Percentiles rank a stretch among this genome's conserved stretches.
These are phyloP conservation scores for Dendrocalamus sinicus DNA, from an alignment of 176 grass and related monocot species.

Conservation along the genomic window DNA sequence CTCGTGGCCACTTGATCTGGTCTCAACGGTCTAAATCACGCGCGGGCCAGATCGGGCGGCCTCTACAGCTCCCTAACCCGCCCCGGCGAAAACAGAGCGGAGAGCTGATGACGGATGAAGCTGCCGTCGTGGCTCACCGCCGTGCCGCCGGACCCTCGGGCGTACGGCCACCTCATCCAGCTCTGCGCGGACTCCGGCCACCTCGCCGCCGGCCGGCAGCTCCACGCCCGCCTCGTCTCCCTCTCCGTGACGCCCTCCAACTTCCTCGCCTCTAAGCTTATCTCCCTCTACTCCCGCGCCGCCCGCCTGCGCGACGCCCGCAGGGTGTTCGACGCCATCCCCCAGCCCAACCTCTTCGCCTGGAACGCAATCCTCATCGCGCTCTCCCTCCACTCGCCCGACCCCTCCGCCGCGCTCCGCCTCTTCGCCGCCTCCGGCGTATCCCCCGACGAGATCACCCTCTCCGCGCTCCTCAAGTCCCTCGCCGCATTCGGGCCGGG, in stretches of 20 bases:
- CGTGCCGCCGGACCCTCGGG: conserved; percentile 48
- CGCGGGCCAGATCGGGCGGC: background rate
- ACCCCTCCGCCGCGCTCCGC: conserved; percentile 47
- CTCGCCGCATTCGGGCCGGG: conserved; percentile 45
- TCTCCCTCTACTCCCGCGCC: conserved; percentile 68
- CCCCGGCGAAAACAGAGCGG: background rate
- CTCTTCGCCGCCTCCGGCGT: conserved; percentile 57
- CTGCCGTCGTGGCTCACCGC: conserved; percentile 47
- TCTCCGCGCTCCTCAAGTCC: conserved; percentile 71
- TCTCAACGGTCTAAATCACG: background rate
- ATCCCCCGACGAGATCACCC: conserved; percentile 56
- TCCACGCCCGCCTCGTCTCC: conserved; percentile 58
- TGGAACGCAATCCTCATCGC: conserved; percentile 83
- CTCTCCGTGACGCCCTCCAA: conserved; percentile 58
- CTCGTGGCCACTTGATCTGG: background rate
- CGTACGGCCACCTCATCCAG: conserved; percentile 65
- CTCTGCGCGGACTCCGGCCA: conserved; percentile 53
- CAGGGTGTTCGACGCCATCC: conserved; percentile 68
- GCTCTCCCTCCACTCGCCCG: conserved; percentile 59
- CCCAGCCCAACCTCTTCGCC: conserved; percentile 58
- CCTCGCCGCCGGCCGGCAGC: conserved; percentile 53
- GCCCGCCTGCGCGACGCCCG: conserved; percentile 52
- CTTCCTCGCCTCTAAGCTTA: conserved; percentile 77
- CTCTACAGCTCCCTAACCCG: background rate
- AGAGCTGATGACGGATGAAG: conserved; percentile 42